Conservation (phyloP, 495 filamentous ascomycete species). For the Lichina pygmaea region DNA sequence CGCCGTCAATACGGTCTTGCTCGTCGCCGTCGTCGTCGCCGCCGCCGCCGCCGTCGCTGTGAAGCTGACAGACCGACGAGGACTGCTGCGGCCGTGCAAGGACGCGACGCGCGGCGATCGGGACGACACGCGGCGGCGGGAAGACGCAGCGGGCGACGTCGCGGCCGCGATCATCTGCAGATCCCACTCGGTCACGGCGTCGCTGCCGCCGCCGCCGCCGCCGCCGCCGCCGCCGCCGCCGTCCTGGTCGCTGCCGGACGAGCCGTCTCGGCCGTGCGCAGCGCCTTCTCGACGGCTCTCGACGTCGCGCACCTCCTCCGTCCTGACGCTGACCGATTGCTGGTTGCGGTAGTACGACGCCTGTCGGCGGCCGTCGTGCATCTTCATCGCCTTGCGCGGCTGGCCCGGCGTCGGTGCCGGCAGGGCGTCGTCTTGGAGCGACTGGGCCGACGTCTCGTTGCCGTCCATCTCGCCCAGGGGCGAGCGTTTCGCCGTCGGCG, state of each 20-base stretch:
- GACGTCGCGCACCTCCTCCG: conserved; percentile 6
- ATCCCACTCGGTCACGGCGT: no score
- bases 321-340: no score
- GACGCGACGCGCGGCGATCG: conserved; percentile 14
- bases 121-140: conserved; percentile 42
- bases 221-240: conserved; percentile 9
- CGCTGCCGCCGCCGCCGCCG: conserved; percentile 11
- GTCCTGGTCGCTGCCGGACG: background rate
- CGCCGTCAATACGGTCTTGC: conserved; percentile 4
- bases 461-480: conserved; percentile 76
- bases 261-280: background rate
- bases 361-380: conserved; percentile 22
- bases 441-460: conserved; percentile 33
- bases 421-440: conserved; percentile 50
- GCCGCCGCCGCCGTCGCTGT: conserved; percentile 35
- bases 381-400: conserved; percentile 59
- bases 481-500: conserved; percentile 39
- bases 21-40: conserved; percentile 36
- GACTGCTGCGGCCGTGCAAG: conserved; percentile 7
- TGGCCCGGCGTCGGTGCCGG: conserved; percentile 91
- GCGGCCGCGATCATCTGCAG: no score
- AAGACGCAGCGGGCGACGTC: no score
- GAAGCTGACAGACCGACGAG: conserved; percentile 26
- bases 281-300: background rate
- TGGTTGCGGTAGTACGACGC: no score